Evolutionary conservation across 2,329 filamentous ascomycete species (phyloP).

Genomic region (Botrytis tulipae): DNA sequence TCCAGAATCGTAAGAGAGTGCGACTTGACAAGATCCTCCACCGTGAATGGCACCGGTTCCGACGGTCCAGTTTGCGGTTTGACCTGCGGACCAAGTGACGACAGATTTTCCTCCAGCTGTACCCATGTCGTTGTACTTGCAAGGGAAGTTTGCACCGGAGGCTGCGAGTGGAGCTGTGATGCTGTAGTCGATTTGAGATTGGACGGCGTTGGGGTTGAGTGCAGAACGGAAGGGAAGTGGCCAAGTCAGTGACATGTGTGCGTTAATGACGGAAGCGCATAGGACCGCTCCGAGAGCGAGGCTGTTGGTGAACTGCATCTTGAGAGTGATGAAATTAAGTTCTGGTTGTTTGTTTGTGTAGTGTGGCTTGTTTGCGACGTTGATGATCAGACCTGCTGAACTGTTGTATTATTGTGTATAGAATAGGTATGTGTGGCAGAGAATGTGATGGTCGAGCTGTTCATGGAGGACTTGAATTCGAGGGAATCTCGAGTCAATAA

Average conservation of each 20-base stretch:
- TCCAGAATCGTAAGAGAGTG: constrained; percentile 57
- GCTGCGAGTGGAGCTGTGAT: constrained; percentile 25
- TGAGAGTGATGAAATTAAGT: neutral
- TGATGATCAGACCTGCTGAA: constrained; percentile 19
- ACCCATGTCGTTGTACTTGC: constrained; percentile 38
- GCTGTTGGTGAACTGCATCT: constrained; percentile 11
- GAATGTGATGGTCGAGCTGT: neutral
- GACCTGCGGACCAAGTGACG: constrained; percentile 51
- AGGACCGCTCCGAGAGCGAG: constrained; percentile 4
- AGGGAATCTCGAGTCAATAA: neutral
- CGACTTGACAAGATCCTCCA: constrained; percentile 61
- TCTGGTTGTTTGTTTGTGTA: neutral
- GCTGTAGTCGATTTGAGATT: constrained; percentile 21
- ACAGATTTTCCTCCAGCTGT: constrained; percentile 17
- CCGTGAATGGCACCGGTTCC: constrained; percentile 48
- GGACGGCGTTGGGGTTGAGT: constrained; percentile 17
- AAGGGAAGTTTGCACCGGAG: constrained; percentile 24
- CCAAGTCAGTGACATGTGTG: constrained; percentile 26
- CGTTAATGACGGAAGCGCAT: constrained; percentile 6
- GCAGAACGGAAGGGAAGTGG: constrained; percentile 24
- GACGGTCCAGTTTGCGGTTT: constrained; percentile 50
- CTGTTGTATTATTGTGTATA: neutral
- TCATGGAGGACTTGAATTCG: neutral
- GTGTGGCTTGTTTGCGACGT: neutral
- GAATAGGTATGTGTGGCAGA: neutral